phyloP scores from a whole-genome alignment of 345 rosid species.

The Moricandia arvensis region DNA sequence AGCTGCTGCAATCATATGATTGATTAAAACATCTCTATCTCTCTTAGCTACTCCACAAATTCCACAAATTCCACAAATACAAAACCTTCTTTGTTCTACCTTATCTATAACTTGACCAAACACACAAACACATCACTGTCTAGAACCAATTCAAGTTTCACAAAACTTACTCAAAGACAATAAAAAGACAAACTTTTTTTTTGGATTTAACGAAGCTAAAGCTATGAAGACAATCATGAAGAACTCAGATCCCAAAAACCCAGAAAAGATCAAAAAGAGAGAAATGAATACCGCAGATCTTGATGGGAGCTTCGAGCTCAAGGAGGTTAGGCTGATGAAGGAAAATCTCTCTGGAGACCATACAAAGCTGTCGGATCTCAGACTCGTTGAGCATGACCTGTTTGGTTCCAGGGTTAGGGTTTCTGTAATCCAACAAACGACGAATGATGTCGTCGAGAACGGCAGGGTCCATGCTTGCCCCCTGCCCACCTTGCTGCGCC shows the following conservation, averaged over 20 bases:
- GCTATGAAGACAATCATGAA: not conserved
- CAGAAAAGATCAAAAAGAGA: too few relatives aligned
- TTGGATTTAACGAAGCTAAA: not conserved
- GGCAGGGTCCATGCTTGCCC: slow-evolving; percentile 57
- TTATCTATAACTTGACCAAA: slow-evolving; percentile 14
- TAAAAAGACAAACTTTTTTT: not conserved
- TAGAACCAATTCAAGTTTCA: slow-evolving; percentile 23
- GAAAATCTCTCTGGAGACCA: too few relatives aligned
- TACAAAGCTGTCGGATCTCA: too few relatives aligned
- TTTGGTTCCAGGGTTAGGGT: slow-evolving; percentile 55
- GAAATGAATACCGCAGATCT: too few relatives aligned
- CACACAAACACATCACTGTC: slow-evolving; percentile 3
- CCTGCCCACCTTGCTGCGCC: slow-evolving; percentile 57
- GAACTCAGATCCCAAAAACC: slow-evolving; percentile 22
- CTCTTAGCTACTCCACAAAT: too few relatives aligned
- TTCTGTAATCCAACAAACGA: slow-evolving; percentile 61
- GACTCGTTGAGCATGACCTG: slow-evolving; percentile 74
- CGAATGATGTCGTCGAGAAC: slow-evolving; percentile 66
- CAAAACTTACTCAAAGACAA: not conserved
- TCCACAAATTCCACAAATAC: too few relatives aligned
- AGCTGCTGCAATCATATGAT: too few relatives aligned
- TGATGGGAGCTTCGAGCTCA: too few relatives aligned
- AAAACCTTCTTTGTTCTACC: not conserved
- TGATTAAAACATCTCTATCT: too few relatives aligned
- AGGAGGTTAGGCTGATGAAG: too few relatives aligned